These are phyloP conservation scores for Fusarium abutilonis DNA, from an alignment of 2,329 filamentous ascomycete species.

Conservation along the genomic window DNA sequence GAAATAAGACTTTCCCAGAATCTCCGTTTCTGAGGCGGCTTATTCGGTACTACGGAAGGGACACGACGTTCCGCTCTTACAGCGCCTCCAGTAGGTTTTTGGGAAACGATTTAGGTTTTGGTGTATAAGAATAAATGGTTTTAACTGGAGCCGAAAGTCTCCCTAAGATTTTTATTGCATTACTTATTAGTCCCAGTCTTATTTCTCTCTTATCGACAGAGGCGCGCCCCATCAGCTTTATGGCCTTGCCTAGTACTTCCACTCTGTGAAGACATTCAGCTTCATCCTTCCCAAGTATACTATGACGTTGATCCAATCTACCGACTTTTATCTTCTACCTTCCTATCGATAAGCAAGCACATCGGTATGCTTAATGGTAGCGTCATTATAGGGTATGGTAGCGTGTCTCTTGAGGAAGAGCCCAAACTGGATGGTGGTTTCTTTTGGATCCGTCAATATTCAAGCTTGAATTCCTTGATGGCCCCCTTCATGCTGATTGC, in stretches of 20 bases:
- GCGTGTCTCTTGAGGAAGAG: conserved; percentile 15
- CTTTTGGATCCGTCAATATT: conserved; percentile 10
- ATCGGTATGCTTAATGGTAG: conserved; percentile 9
- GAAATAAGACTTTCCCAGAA: too few relatives aligned
- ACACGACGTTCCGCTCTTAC: not conserved
- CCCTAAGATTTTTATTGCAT: rapidly evolving
- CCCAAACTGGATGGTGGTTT: conserved; percentile 20
- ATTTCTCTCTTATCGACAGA: not conserved
- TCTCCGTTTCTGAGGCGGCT: not conserved
- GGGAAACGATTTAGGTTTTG: conserved; percentile 11
- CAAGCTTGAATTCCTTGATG: conserved; percentile 11
- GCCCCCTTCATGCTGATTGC: conserved; percentile 10
- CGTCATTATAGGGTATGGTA: conserved; percentile 20
- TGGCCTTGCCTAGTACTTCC: conserved; percentile 14
- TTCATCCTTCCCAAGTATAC: conserved; percentile 4
- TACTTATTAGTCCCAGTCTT: too few relatives aligned
- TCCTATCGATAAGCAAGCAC: conserved; percentile 18
- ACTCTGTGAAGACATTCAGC: conserved; percentile 11
- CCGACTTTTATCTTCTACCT: conserved; percentile 9
- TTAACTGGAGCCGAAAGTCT: not conserved
- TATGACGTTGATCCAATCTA: not conserved
- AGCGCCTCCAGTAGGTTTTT: not conserved
- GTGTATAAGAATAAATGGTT: not conserved
- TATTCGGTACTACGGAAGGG: not conserved
- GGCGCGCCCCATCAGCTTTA: conserved; percentile 9